Evolutionary conservation across 1,139 yeast species (phyloP), one percentile per base, ranked within the genome.

Genomic region (Suhomyces panamericanus): DNA sequence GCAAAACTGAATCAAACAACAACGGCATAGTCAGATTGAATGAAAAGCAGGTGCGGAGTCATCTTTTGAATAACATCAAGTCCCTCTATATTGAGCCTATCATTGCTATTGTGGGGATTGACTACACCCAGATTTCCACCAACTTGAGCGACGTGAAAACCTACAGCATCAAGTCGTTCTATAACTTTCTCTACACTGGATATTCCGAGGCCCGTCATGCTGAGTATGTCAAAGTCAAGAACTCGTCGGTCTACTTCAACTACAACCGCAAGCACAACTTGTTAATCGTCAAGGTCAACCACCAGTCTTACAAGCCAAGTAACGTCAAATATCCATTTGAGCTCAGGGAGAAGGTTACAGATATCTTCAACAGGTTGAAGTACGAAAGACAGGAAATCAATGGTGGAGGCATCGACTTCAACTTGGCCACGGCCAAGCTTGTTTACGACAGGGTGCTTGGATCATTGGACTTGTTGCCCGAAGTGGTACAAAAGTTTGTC

Each of bases 41-140:
- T 42, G 78, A 73, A 49, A 60, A 63, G 41, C 75, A 70, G 55
- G 64, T 65, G 48, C 63, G 75, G 35, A 65, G 66, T 41, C 60
- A 66, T 47, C 55, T 73, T 34, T 59, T 70, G 52, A 69, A 64
- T 38, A 66, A 68, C 48, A 63, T 73, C 46, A 62, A 62, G 44
- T 64, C 65, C 39, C 66, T 72, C 39, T 73, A 66, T 50, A 53
- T 73, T 35, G 76, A 73, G 46, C 77, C 77, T 33, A 61, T 72
- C 37, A 62, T 72, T 49, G 76, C 75, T 32, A 54, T 71, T 39
- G 49, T 62, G 43, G 64, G 63, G 15, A 55, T 64, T 34, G 66
- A 64, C 38, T 71, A 64, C 48, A 57, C 62, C 32, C 67, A 67
- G 39, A 62, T 67, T 31, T 59, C 68, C 8, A 57, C 72, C 16